Base-by-base conservation (phyloP, 805 yeast genomes). In the Yamadazyma philogaea region DNA sequence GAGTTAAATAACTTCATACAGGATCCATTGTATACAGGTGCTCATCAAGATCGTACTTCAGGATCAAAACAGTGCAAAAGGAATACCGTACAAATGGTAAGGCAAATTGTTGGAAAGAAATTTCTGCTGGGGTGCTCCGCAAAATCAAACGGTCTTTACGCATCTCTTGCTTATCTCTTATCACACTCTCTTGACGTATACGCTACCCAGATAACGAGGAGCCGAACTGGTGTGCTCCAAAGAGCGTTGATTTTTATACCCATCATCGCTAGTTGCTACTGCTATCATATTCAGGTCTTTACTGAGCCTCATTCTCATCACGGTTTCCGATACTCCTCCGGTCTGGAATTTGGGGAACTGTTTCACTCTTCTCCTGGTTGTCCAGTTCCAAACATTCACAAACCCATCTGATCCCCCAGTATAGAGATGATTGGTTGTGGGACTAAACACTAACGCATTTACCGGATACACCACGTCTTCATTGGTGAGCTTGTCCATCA, bases 391-490 rank as follows among this genome's bases (percentile, higher is more conserved):
- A 34, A 73, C 56, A 47, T 77, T 74, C 6, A 78, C 66, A 16
- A 60, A 54, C 1, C 74, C 74, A 52, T 78, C 83, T 2, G 75
- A 68, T 3, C 81, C 82, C 0, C 72, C 75, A 0, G 82, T 75
- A 52, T 72, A 74, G 14, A 78, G 63, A 1, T 73, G 63, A 30
- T 60, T 56, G 39, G 61, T 47, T 12, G 39, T 38, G 1, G 68
- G 63, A 39, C 72, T 68, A 46, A 77, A 74, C 4, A 63, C 66
- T 2, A 78, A 52, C 2, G 74, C 64, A 39, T 78, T 77, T 6
- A 78, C 78, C 1, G 82, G 79, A 37, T 64, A 68, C 10, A 76
- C 82, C 28, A 74, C 59, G 44, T 79, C 86, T 7, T 66, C 64
- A 33, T 70, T 77, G 3, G 64, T 51, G 2, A 43, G 39, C 34